Evolutionary conservation across 23 red algal species (phyloP), one percentile per base, ranked within the genome.

Genomic region (Gracilaria gracilis): DNA sequence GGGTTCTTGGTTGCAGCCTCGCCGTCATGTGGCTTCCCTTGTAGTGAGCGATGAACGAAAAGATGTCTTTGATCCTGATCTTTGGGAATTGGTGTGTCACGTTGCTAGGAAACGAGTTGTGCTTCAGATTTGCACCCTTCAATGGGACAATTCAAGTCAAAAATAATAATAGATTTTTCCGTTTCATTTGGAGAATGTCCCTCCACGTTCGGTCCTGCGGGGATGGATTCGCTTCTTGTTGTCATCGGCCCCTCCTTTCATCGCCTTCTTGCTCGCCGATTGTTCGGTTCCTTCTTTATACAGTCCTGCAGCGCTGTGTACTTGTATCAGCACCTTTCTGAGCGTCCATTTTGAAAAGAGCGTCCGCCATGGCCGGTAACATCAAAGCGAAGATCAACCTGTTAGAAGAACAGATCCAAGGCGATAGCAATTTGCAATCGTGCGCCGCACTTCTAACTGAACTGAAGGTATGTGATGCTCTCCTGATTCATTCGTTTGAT

Each of bases 341-440:
- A 34, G 64, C 11, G 31, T 17, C 32, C 11, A 32, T 24, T 64
- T 15, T 20, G 25, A 31, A 31, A 34, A 37, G 6, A 19, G 31
- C 64, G 38, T 50, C 0, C 25, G 7, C 40, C 29, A 77, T 77
- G 72, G 72, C 72, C n/a, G 72, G 72, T 11, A 77, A 77, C 42
- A 77, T 77, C 72, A 77, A 37, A 50, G 72, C 72, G 72, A 77
- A 77, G 72, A 77, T 77, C 31, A n/a, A 77, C 0, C 31, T 77
- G 38, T 37, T 77, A 8, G 72, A 77, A 34, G 50, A 28, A 33
- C 72, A 77, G 72, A 48, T 77, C 39, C 39, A 77, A 16, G 72
- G 46, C 72, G 72, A 31, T 42, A 50, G 40, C 38, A 42, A 77
- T 42, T 35, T 77, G 42, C 38, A 77, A 28, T 46, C 72, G 27